A percentile compares a stretch with the other conserved stretches of the same genome.
These are phyloP conservation scores for Cutaneotrichosporon curvatum DNA, from an alignment of 1,284 basidiomycete species.

Conservation along the genomic window DNA sequence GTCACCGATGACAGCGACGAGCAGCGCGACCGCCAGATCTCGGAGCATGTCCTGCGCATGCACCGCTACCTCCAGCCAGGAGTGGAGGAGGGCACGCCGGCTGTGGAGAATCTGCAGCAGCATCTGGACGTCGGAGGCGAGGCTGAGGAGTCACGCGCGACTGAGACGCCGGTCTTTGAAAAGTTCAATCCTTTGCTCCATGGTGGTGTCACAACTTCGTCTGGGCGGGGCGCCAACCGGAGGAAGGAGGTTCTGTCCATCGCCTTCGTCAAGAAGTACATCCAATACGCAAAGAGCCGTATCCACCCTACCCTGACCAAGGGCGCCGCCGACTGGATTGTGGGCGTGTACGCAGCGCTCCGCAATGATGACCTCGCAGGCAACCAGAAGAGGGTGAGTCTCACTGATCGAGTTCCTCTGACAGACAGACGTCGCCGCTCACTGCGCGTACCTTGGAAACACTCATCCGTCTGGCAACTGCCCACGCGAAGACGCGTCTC, in stretches of 20 bases:
- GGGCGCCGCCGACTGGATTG: constrained; percentile 90
- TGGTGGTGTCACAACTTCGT: constrained; percentile 63
- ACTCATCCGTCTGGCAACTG: constrained; percentile 93
- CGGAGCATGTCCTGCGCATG: constrained; percentile 96
- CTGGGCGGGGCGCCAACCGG: constrained; percentile 54
- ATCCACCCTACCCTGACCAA: constrained; percentile 79
- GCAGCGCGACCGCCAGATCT: constrained; percentile 84
- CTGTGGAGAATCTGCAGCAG: constrained; percentile 80
- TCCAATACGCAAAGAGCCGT: constrained; percentile 92
- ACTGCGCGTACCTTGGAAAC: constrained; percentile 99
- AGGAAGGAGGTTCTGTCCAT: constrained; percentile 84
- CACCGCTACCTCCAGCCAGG: constrained; percentile 95
- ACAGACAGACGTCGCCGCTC: constrained; percentile 79
- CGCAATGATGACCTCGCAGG: constrained; percentile 87
- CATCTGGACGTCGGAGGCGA: constrained; percentile 72
- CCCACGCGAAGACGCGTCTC: constrained; percentile 92
- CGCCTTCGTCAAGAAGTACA: constrained; percentile 95
- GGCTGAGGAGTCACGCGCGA: constrained; percentile 51
- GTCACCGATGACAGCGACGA: constrained; percentile 98
- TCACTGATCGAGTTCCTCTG: neutral
- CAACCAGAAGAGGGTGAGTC: constrained; percentile 75
- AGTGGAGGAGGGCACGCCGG: constrained; percentile 78
- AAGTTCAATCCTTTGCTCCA: constrained; percentile 96
- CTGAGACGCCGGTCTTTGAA: constrained; percentile 78
- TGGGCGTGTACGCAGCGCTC: constrained; percentile 83